These are phyloP conservation scores for Aspergillus melleus DNA, from an alignment of 2,329 filamentous ascomycete species.

Conservation along the genomic window DNA sequence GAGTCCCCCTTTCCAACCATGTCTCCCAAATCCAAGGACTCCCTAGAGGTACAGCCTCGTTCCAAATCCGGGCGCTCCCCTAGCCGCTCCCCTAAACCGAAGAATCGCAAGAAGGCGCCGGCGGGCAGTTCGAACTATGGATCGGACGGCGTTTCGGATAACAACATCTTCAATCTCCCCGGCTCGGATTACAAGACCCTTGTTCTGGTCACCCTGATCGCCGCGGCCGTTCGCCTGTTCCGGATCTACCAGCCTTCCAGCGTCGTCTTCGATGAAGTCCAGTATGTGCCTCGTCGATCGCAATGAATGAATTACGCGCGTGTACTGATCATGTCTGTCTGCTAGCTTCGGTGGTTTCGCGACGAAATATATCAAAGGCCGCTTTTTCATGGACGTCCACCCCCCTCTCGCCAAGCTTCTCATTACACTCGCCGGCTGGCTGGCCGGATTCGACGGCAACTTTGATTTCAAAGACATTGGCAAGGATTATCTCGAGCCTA, in stretches of 20 bases:
- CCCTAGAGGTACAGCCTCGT: conserved; percentile 38
- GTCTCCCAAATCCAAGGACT: conserved; percentile 34
- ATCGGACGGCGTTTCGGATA: conserved; percentile 66
- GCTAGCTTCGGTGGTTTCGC: conserved; percentile 93
- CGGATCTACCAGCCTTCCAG: conserved; percentile 94
- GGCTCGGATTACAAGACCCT: conserved; percentile 79
- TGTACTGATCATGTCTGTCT: background rate
- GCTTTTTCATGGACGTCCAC: conserved; percentile 99
- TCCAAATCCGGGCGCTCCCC: conserved; percentile 36
- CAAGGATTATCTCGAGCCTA: conserved; percentile 94
- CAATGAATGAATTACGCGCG: background rate
- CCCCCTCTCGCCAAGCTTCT: conserved; percentile 95
- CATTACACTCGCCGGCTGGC: conserved; percentile 89
- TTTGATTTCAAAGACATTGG: conserved; percentile 99
- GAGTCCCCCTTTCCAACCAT: conserved; percentile 20
- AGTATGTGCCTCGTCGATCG: conserved; percentile 63
- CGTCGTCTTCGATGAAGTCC: conserved; percentile 98
- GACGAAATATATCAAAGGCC: conserved; percentile 98
- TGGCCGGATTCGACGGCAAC: conserved; percentile 90
- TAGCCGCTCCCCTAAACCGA: conserved; percentile 41
- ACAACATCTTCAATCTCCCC: conserved; percentile 88
- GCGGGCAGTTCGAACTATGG: conserved; percentile 42
- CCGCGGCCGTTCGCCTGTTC: conserved; percentile 80
- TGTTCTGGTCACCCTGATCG: conserved; percentile 70
- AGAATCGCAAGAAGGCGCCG: conserved; percentile 33